Evolutionary conservation across 148 eudicot species (phyloP), one percentile per base, ranked within the genome.

Genomic region (Silene latifolia): DNA sequence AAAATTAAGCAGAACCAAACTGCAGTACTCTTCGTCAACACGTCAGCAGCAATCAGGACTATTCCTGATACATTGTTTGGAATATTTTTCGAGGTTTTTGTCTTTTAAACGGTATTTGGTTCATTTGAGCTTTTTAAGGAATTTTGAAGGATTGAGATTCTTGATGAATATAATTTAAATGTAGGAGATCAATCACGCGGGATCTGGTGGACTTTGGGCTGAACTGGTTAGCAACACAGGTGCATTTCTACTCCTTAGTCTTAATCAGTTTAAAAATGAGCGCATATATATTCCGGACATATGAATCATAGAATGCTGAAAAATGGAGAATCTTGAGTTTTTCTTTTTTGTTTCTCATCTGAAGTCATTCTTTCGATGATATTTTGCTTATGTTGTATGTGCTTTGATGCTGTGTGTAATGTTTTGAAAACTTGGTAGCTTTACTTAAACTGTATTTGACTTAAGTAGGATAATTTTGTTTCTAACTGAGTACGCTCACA

Each of bases 121-220:
- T 47, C 12, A 54, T 73, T 46, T 21, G 12, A 20, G 51, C 63
- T 42, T 53, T n/a, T 1, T 6, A 15, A 8, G 58, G 3, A 39
- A 4, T 39, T 39, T 39, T 39, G 8, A 39, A 6, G 18, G 20
- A 9, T 70, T 48, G 78, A 39, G 65, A 27, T 32, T 47, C 25
- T 42, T 61, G 2, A 72, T 57, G 62, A 70, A 25, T 73, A 15
- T 63, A 77, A 60, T 71, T 76, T 62, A 59, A 79, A 19, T 85
- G 79, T 83, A 94, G 98, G 98, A 94, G 79, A 90, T 94, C 61
- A 91, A 94, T 80, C 96, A 94, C 80, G 91, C 98, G 63, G 98
- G 98, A 74, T 83, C 97, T 59, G 98, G 98, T 73, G 98, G 98
- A 62, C 83, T 94, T 69, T 94, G 98, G 98, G 90, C 96, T 48